Evolutionary conservation across 2,329 filamentous ascomycete genomes (phyloP), one percentile per base, ranked within the genome.

Genomic region (Atkinsonella texensis): DNA sequence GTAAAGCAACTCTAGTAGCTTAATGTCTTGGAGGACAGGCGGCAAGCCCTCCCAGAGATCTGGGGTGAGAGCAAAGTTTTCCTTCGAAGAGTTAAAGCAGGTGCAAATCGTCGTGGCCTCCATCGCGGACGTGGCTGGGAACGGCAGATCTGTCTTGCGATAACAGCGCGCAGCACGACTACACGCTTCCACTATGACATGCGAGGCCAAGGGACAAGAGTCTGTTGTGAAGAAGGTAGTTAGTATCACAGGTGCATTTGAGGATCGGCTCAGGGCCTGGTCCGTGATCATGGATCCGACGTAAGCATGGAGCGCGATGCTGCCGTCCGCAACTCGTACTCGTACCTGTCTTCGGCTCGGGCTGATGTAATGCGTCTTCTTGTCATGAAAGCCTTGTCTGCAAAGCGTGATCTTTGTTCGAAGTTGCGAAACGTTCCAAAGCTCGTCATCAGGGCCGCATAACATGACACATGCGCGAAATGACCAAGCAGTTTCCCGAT

Each of bases 1-100:
- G 53, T 67, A 62, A 55, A 72, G 63, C 12, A 73, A 63, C 56
- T 71, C 68, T 53, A 68, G 57, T 49, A 70, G 63, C 59, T 64
- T 65, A 53, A 68, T 55, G 49, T 59, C 54, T 33, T 57, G 57
- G 45, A 64, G 56, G 7, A 15, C 13, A 13, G 13, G 43, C 43
- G 43, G 43, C 12, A 47, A 28, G 28, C 17, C 10, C 8, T 46
- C 18, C 15, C 11, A 31, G 15, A 28, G 7, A 20, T 47, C 50
- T 5, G 35, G 20, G 4, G 43, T 15, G 11, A 45, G 23, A n/a
- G 43, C 20, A 33, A 45, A 7, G n/a, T 28, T 46, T 20, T 50
- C 39, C 48, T 41, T 15, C 12, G 32, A 18, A 20, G 43, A 33
- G n/a, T 33, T n/a, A 42, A 32, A 32, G 10, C 33, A 50, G 7